A percentile compares a stretch with the other conserved stretches of the same genome.
Conservation (phyloP, 108 stramenopile species). For the Cylindrotheca closterium region DNA sequence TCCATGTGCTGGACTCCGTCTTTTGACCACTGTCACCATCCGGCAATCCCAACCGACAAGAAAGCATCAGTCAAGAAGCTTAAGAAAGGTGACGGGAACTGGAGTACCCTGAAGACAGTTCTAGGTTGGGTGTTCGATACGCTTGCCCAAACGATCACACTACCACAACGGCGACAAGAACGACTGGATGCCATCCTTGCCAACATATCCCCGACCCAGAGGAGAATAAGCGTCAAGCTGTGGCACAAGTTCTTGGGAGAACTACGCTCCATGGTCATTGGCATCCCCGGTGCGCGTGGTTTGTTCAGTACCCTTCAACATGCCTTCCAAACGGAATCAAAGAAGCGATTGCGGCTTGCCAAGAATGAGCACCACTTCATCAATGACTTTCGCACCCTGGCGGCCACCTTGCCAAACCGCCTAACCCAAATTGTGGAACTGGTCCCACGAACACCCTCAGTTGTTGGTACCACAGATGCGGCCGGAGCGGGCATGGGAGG, state of each 20-base stretch:
- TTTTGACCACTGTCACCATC: not conserved
- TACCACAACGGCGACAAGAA: conserved; percentile 27
- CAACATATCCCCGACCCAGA: not conserved
- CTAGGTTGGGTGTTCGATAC: conserved; percentile 44
- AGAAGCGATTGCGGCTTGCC: conserved; percentile 10
- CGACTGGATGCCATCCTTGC: conserved; percentile 21
- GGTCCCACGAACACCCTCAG: conserved; percentile 25
- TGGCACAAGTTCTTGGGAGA: conserved; percentile 46
- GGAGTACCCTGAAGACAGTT: conserved; percentile 32
- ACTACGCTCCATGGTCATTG: conserved; percentile 45
- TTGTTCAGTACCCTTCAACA: conserved; percentile 40
- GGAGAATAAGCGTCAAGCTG: conserved; percentile 3
- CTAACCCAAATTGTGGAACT: conserved; percentile 42
- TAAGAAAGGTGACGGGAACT: conserved; percentile 32
- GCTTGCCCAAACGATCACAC: conserved; percentile 20
- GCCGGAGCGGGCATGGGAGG: conserved; percentile 31
- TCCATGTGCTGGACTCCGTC: conserved; percentile 32
- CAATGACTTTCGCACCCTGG: conserved; percentile 24
- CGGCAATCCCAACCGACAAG: conserved; percentile 18
- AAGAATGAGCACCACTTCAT: conserved; percentile 13
- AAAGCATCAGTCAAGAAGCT: conserved; percentile 48
- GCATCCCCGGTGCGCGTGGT: conserved; percentile 31
- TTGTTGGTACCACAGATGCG: conserved; percentile 31
- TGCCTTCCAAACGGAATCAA: conserved; percentile 19
- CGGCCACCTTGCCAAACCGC: conserved; percentile 3